Base-by-base conservation (phyloP, 495 filamentous ascomycete genomes). In the Lentithecium fluviatile region DNA sequence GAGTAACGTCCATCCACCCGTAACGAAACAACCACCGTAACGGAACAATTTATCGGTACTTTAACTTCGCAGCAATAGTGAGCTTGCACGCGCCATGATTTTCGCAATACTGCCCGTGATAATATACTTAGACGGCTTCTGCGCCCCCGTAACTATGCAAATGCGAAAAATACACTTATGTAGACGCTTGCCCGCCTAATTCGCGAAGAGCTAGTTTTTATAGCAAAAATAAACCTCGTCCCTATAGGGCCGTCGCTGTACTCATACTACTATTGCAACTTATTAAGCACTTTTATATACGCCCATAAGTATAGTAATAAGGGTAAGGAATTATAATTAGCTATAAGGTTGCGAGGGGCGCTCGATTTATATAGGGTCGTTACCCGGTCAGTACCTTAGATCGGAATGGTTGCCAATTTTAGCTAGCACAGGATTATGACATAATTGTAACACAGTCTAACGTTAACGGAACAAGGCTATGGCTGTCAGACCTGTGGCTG, bases 51-150 rank as follows among this genome's bases (percentile, higher is more conserved):
- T 7, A 19, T 52, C 20, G 29, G 48, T 37, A 52, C 48, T 52
- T 52, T 52, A 17, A 52, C 48, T 52, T 52, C 25, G 48, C 29
- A 52, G 48, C 48, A 52, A 32, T n/a, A 52, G 29, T n/a, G 48
- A 52, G 24, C 48, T 32, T 52, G 48, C 20, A 11, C 29, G 17
- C 48, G 8, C 29, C 48, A 17, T 36, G 32, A 36, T 52, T 32
- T 52, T 52, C 32, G 48, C 25, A 24, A 37, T 52, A 52, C 48
- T 37, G 13, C 48, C 32, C 32, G 25, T 52, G 8, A 48, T 25
- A 13, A 48, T 48, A 48, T 48, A 24, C n/a, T 48, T 24, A 48
- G 23, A 48, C 45, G 21, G 2, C 23, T 48, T 48, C 45, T 24
- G 23, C 17, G 23, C 45, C 23, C 45, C 24, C 45, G 45, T 25